These are phyloP conservation scores for Clavaria fumosa DNA, from an alignment of 768 basidiomycete genomes.

Conservation along the genomic window DNA sequence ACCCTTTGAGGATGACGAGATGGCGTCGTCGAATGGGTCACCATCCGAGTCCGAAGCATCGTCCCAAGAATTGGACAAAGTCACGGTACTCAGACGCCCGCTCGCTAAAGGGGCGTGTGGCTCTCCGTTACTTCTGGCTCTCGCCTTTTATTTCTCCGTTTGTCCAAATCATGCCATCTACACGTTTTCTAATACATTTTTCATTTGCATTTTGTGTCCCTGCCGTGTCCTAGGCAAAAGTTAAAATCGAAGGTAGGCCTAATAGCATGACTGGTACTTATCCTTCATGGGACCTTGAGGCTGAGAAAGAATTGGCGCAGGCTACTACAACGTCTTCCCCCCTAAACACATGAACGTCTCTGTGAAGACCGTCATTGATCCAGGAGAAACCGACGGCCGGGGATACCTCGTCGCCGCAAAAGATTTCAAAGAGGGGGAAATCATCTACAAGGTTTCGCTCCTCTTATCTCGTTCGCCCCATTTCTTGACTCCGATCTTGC, in stretches of 20 bases:
- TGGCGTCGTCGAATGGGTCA: constrained; percentile 46
- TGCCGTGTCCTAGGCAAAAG: constrained; percentile 35
- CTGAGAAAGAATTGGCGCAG: constrained; percentile 23
- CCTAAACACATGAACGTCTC: constrained; percentile 52
- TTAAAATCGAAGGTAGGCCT: constrained; percentile 61
- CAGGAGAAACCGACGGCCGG: constrained; percentile 7
- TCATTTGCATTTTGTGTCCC: constrained; percentile 17
- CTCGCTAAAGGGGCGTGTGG: constrained; percentile 16
- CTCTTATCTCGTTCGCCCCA: constrained; percentile 4
- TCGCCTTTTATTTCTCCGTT: background rate
- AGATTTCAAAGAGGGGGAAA: constrained; percentile 54
- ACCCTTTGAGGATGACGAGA: constrained; percentile 16
- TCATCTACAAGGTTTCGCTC: constrained; percentile 52
- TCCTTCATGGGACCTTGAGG: no score
- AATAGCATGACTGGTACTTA: constrained; percentile 1
- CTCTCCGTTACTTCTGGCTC: background rate
- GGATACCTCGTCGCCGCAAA: constrained; percentile 40
- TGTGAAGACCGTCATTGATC: constrained; percentile 30
- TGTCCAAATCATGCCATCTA: constrained; percentile 6
- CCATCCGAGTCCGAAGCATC: constrained; percentile 82
- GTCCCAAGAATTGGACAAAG: constrained; percentile 81
- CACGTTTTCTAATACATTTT: constrained; percentile 48
- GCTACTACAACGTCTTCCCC: constrained; percentile 70
- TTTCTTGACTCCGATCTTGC: constrained; percentile 5
- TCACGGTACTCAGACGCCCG: constrained; percentile 51